phyloP scores from a whole-genome alignment of 2,329 filamentous ascomycete genomes.

The Colletotrichum cuscutae region DNA sequence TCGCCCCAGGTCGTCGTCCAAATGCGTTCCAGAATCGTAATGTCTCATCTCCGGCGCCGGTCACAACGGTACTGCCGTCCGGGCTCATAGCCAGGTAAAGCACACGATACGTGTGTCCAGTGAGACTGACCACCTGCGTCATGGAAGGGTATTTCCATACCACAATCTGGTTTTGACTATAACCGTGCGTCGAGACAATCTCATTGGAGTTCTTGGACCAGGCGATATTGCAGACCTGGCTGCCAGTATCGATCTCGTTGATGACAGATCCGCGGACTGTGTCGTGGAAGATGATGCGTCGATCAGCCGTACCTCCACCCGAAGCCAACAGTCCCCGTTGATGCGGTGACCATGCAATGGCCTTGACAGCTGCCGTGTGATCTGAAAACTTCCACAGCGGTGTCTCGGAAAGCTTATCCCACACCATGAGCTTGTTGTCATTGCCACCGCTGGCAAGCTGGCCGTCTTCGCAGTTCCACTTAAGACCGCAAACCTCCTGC shows the following conservation, averaged over 20 bases:
- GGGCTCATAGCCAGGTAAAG: conserved; percentile 98
- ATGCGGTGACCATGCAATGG: conserved; percentile 97
- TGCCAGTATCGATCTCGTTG: conserved; percentile 94
- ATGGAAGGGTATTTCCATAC: conserved; percentile 99
- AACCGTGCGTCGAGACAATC: conserved; percentile 96
- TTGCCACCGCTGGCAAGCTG: conserved; percentile 96
- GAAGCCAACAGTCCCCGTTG: conserved; percentile 94
- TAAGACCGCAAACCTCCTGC: conserved; percentile 95
- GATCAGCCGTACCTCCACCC: conserved; percentile 93
- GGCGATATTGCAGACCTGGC: conserved; percentile 97
- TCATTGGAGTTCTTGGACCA: conserved; percentile 99
- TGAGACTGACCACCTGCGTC: conserved; percentile 95
- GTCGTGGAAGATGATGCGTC: conserved; percentile 98
- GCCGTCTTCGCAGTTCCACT: conserved; percentile 96
- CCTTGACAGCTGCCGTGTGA: conserved; percentile 95
- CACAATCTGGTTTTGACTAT: conserved; percentile 98
- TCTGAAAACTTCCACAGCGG: conserved; percentile 95
- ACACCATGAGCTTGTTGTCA: conserved; percentile 98
- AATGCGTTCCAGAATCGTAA: conserved; percentile 98
- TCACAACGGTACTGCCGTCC: conserved; percentile 92
- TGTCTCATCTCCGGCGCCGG: conserved; percentile 95
- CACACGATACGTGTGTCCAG: conserved; percentile 95
- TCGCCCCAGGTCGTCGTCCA: conserved; percentile 79
- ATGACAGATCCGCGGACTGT: conserved; percentile 83
- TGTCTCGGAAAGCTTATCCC: conserved; percentile 94